Conservation (phyloP, 495 filamentous ascomycete genomes). For the Penicilliopsis zonata region DNA sequence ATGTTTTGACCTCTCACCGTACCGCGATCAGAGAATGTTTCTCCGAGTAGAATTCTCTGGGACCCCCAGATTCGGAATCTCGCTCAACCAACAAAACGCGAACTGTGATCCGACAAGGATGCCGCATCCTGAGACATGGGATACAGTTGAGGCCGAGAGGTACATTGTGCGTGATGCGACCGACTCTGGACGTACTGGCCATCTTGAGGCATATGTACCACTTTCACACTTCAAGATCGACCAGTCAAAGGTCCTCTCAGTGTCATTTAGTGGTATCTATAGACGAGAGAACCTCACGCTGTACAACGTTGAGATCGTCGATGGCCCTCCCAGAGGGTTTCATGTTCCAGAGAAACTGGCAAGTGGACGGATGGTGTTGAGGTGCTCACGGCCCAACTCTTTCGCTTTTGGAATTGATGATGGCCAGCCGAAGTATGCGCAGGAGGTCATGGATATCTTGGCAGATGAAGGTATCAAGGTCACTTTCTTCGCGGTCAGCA, state of each 20-base stretch:
- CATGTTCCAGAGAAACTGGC: constrained; percentile 49
- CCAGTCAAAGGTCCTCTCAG: constrained; percentile 44
- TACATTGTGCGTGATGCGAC: constrained; percentile 22
- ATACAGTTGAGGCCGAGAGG: constrained; percentile 56
- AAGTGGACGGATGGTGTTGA: constrained; percentile 47
- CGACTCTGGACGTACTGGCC: constrained; percentile 12
- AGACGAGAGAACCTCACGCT: constrained; percentile 38
- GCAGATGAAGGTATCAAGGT: constrained; percentile 51
- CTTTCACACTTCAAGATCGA: constrained; percentile 62
- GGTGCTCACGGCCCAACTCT: constrained; percentile 57
- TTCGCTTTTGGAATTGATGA: constrained; percentile 80
- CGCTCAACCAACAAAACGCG: constrained; percentile 61
- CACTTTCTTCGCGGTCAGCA: constrained; percentile 70
- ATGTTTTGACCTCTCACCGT: constrained; percentile 50
- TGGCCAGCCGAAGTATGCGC: constrained; percentile 49
- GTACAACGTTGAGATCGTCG: constrained; percentile 52
- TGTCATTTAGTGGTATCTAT: constrained; percentile 62
- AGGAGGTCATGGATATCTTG: constrained; percentile 53
- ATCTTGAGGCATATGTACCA: constrained; percentile 58
- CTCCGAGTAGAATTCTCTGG: constrained; percentile 64
- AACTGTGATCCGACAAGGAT: constrained; percentile 43
- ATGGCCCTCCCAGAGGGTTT: constrained; percentile 30
- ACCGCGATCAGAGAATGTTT: constrained; percentile 37
- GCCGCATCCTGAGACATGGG: constrained; percentile 66
- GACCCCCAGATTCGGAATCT: constrained; percentile 53